These are phyloP conservation scores for Recurvomyces mirabilis DNA, from an alignment of 495 filamentous ascomycete genomes.

Conservation along the genomic window DNA sequence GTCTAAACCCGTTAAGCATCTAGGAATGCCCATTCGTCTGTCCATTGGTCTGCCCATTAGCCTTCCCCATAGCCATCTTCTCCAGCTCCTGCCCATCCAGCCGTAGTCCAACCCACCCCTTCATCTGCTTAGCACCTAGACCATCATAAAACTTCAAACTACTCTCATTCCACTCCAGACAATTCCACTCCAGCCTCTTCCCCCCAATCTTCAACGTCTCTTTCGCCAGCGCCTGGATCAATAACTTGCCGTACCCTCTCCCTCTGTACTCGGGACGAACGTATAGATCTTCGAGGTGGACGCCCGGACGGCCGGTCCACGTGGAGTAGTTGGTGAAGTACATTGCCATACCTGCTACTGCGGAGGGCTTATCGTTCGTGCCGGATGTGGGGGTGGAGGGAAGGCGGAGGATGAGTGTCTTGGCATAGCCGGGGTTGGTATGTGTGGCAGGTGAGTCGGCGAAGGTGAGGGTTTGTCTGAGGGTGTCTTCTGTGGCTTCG, in stretches of 20 bases:
- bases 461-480: conserved; percentile 71
- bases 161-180: conserved; percentile 83
- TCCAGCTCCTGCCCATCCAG: conserved; percentile 62
- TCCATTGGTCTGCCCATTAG: neutral
- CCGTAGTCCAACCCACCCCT: conserved; percentile 86
- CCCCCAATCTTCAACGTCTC: conserved; percentile 63
- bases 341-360: conserved; percentile 47
- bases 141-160: conserved; percentile 77
- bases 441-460: conserved; percentile 33
- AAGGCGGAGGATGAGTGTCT: conserved; percentile 31
- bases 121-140: conserved; percentile 70
- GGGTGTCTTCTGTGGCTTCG: conserved; percentile 62
- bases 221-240: conserved; percentile 66
- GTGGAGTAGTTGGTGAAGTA: conserved; percentile 66
- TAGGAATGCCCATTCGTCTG: neutral
- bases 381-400: conserved; percentile 28
- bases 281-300: conserved; percentile 91
- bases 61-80: conserved; percentile 41
- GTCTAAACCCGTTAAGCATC: no score
- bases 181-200: conserved; percentile 79
- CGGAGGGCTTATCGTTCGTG: conserved; percentile 20
- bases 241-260: conserved; percentile 63
- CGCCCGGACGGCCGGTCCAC: conserved; percentile 75
- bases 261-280: conserved; percentile 59
- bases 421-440: conserved; percentile 18